Conservation (phyloP, 2,329 filamentous ascomycete genomes). For the Orbilia oligospora region DNA sequence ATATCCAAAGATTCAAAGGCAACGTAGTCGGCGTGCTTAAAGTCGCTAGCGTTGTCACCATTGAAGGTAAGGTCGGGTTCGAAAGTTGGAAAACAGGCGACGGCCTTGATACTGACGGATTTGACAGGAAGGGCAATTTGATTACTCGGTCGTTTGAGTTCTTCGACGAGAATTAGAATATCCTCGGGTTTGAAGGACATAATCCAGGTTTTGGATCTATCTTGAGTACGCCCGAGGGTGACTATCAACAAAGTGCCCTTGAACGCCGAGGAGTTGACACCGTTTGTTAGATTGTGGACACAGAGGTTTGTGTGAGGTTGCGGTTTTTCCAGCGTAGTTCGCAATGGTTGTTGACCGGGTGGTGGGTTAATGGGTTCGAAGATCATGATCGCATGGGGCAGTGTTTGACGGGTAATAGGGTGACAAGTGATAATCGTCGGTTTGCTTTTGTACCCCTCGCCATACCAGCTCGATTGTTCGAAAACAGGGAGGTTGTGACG, state of each 20-base stretch:
- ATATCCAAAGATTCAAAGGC: constrained; percentile 29
- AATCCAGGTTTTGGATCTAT: constrained; percentile 16
- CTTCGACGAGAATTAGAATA: constrained; percentile 21
- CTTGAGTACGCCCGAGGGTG: not conserved
- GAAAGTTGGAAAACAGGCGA: constrained; percentile 22
- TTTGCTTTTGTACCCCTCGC: not conserved
- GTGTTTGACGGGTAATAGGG: constrained; percentile 27
- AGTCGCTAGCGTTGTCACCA: not conserved
- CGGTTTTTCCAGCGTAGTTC: not conserved
- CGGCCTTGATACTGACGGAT: constrained; percentile 4
- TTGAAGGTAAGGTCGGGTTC: not conserved
- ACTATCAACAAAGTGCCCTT: constrained; percentile 15
- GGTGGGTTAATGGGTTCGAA: not conserved
- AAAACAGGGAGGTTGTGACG: constrained; percentile 32
- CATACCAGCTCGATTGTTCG: constrained; percentile 33
- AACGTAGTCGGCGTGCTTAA: not conserved
- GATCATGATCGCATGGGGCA: constrained; percentile 23
- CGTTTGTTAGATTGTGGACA: constrained; percentile 33
- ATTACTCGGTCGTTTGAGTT: not conserved
- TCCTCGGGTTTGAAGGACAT: constrained; percentile 38
- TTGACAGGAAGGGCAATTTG: not conserved
- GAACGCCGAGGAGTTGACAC: not conserved
- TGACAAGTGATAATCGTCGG: constrained; percentile 31
- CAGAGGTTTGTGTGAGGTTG: constrained; percentile 25
- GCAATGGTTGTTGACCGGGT: not conserved